Base-by-base conservation (phyloP, 164 flowering plant species). In the Brasenia schreberi region DNA sequence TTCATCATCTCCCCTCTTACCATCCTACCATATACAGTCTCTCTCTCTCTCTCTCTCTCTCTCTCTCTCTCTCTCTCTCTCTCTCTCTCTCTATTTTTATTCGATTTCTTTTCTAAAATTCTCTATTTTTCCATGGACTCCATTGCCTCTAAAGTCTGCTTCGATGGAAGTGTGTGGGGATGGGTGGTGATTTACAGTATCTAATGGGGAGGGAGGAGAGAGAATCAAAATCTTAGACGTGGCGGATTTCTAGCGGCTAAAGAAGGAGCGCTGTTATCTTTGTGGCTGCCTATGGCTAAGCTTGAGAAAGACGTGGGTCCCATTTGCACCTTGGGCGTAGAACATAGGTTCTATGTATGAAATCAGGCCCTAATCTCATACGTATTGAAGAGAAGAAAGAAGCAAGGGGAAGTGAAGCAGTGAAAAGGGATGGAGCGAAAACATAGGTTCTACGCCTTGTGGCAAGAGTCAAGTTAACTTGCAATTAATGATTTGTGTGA, bases 271-370 rank as follows among this genome's bases (percentile, higher is more conserved):
- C 45, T 63, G 19, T 77, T 79, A 81, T 81, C 82, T 78, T 49
- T 81, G 83, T 82, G 88, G 88, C 64, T 82, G 76, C 75, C 74
- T 72, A 42, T 70, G 66, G 39, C 73, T 78, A 68, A 27, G 16
- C 56, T 49, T 49, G 16, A 14, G 16, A 49, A 49, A 14, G 56
- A 9, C 9, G 56, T 14, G 56, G 56, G 56, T 14, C 56, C 56
- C 56, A 6, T 14, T 49, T 33, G 56, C 56, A 49, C 56, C 56
- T 7, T 49, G 56, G 56, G 56, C n/a, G n/a, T n/a, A n/a, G n/a
- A n/a, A n/a, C n/a, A n/a, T n/a, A n/a, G n/a, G n/a, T n/a, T n/a
- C n/a, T n/a, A n/a, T n/a, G n/a, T n/a, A n/a, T n/a, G n/a, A n/a
- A n/a, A n/a, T n/a, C n/a, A n/a, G n/a, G n/a, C 27, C 27, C 27